Evolutionary conservation across 345 rosid species (phyloP).

Genomic region (Cardamine chenopodiifolia): DNA sequence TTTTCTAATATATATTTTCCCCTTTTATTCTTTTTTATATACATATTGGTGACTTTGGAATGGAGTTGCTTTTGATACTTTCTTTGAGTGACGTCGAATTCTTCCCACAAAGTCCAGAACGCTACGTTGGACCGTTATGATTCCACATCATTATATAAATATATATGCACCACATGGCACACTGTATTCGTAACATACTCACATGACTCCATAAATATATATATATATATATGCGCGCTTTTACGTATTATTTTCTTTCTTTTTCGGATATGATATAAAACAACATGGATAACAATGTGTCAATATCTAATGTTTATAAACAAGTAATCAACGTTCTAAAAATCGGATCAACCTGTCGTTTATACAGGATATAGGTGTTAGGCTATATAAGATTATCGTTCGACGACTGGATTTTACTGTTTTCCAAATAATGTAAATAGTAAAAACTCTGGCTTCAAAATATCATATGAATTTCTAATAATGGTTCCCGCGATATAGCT

Average conservation of each 20-base stretch:
- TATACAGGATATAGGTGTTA: slow-evolving; percentile 1
- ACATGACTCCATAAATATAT: slow-evolving; percentile 33
- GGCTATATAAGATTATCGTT: not conserved
- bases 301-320: not conserved
- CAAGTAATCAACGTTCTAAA: not conserved
- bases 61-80: slow-evolving; percentile 38
- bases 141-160: slow-evolving; percentile 19
- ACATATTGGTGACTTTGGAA: slow-evolving; percentile 22
- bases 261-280: not conserved
- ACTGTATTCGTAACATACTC: slow-evolving; percentile 38
- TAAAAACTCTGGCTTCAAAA: not conserved
- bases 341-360: not conserved
- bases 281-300: slow-evolving; percentile 11
- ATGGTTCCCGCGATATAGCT: not conserved
- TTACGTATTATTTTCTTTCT: slow-evolving; percentile 20
- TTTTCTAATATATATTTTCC: not conserved
- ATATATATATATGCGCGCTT: not conserved
- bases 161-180: slow-evolving; percentile 35
- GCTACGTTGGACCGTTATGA: slow-evolving; percentile 42
- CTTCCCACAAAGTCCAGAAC: slow-evolving; percentile 28
- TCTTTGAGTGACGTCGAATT: slow-evolving; percentile 45
- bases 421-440: not conserved
- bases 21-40: not conserved
- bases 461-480: not conserved
- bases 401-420: not conserved